Evolutionary conservation across 345 rosid species (phyloP).

Genomic region (Arabidopsis arenosa): DNA sequence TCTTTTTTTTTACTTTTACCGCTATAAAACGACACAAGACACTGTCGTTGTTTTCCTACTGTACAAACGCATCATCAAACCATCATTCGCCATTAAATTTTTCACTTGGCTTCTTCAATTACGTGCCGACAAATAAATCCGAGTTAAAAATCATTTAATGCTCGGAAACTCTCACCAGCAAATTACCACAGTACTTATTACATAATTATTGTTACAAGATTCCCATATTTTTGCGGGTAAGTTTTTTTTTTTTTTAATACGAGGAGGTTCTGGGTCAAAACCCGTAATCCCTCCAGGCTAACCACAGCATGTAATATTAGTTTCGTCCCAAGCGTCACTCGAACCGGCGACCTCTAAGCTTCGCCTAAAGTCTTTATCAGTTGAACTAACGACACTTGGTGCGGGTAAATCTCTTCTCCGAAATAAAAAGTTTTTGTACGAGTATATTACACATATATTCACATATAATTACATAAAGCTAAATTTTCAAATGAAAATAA

Average conservation of each 20-base stretch:
- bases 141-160: conserved; percentile 37
- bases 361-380: too few species aligned
- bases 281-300: too few species aligned
- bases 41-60: conserved; percentile 15
- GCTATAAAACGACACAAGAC: conserved; percentile 25
- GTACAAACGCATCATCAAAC: conserved; percentile 23
- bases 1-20: conserved; percentile 18
- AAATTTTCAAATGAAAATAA: neutral
- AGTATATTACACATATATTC: neutral
- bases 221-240: neutral
- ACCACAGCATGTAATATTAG: too few species aligned
- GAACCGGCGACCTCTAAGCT: too few species aligned
- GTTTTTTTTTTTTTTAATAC: too few species aligned
- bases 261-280: too few species aligned
- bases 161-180: conserved; percentile 27
- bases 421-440: neutral
- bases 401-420: neutral
- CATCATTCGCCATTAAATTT: conserved; percentile 40
- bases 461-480: neutral
- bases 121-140: conserved; percentile 37
- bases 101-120: conserved; percentile 33
- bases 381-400: too few species aligned
- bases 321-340: too few species aligned
- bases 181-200: conserved; percentile 32
- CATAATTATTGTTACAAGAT: conserved; percentile 11